Evolutionary conservation across 306 rosid genomes (phyloP).

Genomic region (Trifolium dubium): DNA sequence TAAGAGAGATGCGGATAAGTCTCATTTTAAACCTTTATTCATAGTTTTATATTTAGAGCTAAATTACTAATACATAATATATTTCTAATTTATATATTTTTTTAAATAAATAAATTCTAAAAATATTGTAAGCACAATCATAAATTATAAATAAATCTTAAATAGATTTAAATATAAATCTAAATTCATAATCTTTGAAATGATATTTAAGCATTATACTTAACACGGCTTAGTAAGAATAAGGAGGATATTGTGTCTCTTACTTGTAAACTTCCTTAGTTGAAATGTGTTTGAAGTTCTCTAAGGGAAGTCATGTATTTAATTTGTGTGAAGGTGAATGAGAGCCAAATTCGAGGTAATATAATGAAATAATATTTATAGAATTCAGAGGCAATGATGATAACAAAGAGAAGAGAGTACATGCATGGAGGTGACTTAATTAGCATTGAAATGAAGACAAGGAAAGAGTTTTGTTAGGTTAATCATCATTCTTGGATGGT

Average conservation of each 20-base stretch:
- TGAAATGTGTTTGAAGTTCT: constrained; percentile 59
- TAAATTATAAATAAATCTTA: neutral
- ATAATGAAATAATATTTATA: constrained; percentile 37
- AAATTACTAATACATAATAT: neutral
- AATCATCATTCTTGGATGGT: constrained; percentile 42
- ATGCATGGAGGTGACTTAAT: too few relatives aligned
- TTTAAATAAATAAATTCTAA: neutral
- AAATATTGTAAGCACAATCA: neutral
- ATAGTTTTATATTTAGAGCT: neutral
- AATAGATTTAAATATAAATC: neutral
- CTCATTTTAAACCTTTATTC: neutral
- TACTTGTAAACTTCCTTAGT: neutral
- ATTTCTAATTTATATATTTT: neutral
- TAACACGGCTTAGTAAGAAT: neutral
- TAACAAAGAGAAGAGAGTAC: neutral
- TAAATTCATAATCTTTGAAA: neutral
- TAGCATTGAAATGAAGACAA: neutral
- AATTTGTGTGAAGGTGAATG: constrained; percentile 9
- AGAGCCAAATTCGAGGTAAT: neutral
- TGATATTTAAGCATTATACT: neutral
- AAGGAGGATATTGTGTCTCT: neutral
- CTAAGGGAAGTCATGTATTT: constrained; percentile 62
- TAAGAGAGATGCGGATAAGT: neutral
- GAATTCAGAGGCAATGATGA: constrained; percentile 32
- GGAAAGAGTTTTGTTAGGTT: constrained; percentile 33